phyloP scores from a whole-genome alignment of 2,329 filamentous ascomycete genomes.

The Hypoxylon sp. region DNA sequence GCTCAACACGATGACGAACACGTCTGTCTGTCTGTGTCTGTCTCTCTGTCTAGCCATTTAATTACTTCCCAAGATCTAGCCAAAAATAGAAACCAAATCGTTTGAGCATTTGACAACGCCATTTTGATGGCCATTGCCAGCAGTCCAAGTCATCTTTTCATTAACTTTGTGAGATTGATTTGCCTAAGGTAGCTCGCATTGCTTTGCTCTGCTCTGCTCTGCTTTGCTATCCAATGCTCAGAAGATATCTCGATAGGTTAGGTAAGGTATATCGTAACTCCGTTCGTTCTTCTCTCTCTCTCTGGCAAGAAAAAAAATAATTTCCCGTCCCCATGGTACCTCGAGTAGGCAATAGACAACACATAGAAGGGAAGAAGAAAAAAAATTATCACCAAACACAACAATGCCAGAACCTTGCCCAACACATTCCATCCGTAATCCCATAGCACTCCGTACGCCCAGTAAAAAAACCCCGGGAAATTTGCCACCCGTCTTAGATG shows the following conservation, averaged over 20 bases:
- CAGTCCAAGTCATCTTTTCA: conserved; percentile 3
- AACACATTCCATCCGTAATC: conserved; percentile 35
- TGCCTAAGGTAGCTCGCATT: conserved; percentile 19
- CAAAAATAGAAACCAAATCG: conserved; percentile 10
- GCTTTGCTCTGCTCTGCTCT: conserved; percentile 10
- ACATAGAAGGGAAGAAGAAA: conserved; percentile 28
- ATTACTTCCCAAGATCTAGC: conserved; percentile 1
- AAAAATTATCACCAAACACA: conserved; percentile 26
- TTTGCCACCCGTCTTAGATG: conserved; percentile 41
- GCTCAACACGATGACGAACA: conserved; percentile 24
- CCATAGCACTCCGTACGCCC: conserved; percentile 41
- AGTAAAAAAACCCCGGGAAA: conserved; percentile 24
- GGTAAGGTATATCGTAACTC: conserved; percentile 34
- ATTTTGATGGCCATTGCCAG: neutral
- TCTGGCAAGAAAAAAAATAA: neutral
- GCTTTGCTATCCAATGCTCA: conserved; percentile 13
- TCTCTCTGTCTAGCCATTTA: too few relatives aligned
- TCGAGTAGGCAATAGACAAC: conserved; percentile 21
- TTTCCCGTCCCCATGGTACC: conserved; percentile 26
- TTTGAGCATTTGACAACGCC: conserved; percentile 3
- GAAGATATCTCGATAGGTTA: conserved; percentile 17
- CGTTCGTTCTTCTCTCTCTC: conserved; percentile 11
- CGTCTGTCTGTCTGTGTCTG: conserved; percentile 20
- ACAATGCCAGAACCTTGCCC: conserved; percentile 30
- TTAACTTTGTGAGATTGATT: conserved; percentile 26